Evolutionary conservation across 768 basidiomycete species (phyloP).

Genomic region (Hygrophoropsis aurantiaca): DNA sequence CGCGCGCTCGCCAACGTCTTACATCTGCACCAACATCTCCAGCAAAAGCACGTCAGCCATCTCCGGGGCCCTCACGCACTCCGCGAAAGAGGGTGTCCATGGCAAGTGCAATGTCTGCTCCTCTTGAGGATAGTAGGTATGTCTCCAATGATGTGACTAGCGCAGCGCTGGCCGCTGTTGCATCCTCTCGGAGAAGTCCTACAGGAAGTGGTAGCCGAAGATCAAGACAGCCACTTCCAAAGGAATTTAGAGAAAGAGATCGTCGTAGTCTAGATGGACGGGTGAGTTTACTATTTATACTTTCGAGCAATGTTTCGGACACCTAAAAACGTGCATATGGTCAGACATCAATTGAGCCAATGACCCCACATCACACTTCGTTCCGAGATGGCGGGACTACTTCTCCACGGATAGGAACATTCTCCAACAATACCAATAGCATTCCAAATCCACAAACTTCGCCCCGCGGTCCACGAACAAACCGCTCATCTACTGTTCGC

Average conservation of each 20-base stretch:
- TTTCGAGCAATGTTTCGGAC: not conserved
- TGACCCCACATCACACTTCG: conserved; percentile 35
- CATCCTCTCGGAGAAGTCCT: conserved; percentile 54
- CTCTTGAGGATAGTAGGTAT: conserved; percentile 21
- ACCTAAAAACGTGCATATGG: conserved; percentile 4
- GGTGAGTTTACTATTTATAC: conserved; percentile 29
- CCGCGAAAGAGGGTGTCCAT: conserved; percentile 44
- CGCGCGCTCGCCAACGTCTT: conserved; percentile 38
- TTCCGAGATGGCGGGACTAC: conserved; percentile 21
- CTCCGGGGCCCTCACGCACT: conserved; percentile 40
- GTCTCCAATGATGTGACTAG: conserved; percentile 38
- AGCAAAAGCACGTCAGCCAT: conserved; percentile 34
- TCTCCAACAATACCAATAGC: conserved; percentile 11
- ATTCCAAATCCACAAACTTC: conserved; percentile 23
- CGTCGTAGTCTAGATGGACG: conserved; percentile 39
- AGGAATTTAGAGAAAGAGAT: conserved; percentile 44
- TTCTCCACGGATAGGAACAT: conserved; percentile 23
- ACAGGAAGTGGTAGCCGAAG: conserved; percentile 34
- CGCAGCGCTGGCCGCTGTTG: conserved; percentile 61
- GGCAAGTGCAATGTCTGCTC: conserved; percentile 29
- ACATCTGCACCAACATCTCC: conserved; percentile 51
- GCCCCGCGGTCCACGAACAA: conserved; percentile 27
- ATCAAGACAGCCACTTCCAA: conserved; percentile 50
- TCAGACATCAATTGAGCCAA: conserved; percentile 36
- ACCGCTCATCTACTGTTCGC: conserved; percentile 47